phyloP scores from a whole-genome alignment of 2,329 filamentous ascomycete genomes.

The Diaporthe sp. region DNA sequence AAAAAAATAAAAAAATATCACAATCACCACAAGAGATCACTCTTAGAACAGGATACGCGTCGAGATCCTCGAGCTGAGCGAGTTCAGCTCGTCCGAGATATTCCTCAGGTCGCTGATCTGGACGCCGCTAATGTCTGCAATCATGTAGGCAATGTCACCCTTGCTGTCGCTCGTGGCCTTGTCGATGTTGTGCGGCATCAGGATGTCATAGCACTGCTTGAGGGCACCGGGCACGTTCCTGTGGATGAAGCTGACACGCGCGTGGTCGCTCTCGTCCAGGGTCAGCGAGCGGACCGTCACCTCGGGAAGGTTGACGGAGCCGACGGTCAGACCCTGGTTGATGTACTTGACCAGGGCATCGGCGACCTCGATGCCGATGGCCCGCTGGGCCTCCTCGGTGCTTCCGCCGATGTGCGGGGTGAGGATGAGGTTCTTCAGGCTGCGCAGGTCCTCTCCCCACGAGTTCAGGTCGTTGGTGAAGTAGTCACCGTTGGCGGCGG shows the following conservation, averaged over 20 bases:
- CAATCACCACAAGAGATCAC: neutral
- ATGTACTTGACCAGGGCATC: conserved; percentile 93
- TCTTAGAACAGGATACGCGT: conserved; percentile 36
- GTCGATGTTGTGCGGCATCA: conserved; percentile 96
- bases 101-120: conserved; percentile 84
- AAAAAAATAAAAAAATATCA: neutral
- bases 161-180: conserved; percentile 98
- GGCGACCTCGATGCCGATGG: conserved; percentile 93
- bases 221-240: conserved; percentile 96
- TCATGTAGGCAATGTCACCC: conserved; percentile 94
- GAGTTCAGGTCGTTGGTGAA: conserved; percentile 86
- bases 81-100: conserved; percentile 85
- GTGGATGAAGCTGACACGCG: conserved; percentile 95
- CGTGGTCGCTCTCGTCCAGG: conserved; percentile 87
- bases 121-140: conserved; percentile 96
- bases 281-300: conserved; percentile 90
- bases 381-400: conserved; percentile 96
- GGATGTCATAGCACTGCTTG: conserved; percentile 92
- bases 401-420: conserved; percentile 98
- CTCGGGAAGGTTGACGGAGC: conserved; percentile 97
- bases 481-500: conserved; percentile 92
- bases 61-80: conserved; percentile 74
- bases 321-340: conserved; percentile 91
- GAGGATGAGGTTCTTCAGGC: conserved; percentile 90
- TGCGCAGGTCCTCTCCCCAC: conserved; percentile 87